Conservation (phyloP, 345 rosid species). For the Murraya koenigii region DNA sequence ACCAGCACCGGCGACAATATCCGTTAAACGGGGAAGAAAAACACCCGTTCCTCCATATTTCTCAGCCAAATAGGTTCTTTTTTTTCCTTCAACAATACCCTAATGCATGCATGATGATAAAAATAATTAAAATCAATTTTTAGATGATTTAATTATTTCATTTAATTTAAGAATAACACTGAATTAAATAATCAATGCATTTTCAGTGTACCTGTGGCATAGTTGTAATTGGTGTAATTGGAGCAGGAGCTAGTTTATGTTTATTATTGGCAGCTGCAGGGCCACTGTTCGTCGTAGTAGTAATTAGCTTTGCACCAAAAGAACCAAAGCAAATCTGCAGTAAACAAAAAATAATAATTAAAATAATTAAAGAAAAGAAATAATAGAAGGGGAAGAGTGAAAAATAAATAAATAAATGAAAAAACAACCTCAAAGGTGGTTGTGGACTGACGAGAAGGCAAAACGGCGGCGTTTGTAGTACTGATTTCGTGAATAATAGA, state of each 20-base stretch:
- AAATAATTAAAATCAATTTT: too few species aligned
- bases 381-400: too few species aligned
- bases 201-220: not conserved
- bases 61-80: not conserved
- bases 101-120: too few species aligned
- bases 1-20: too few species aligned
- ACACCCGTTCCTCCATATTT: constrained; percentile 4
- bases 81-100: too few species aligned
- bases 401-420: not conserved
- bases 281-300: not conserved
- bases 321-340: constrained; percentile 3
- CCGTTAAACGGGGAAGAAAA: constrained; percentile 3
- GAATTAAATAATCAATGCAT: not conserved
- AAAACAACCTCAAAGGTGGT: not conserved
- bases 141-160: too few species aligned
- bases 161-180: too few species aligned
- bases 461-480: not conserved
- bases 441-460: not conserved
- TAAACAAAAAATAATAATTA: not conserved
- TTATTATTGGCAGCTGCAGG: not conserved
- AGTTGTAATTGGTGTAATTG: not conserved
- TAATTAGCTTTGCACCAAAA: not conserved
- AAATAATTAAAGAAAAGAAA: too few species aligned
- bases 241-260: not conserved
- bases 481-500: constrained; percentile 24